Conservation (phyloP, 495 filamentous ascomycete species). For the Talaromyces ruber region DNA sequence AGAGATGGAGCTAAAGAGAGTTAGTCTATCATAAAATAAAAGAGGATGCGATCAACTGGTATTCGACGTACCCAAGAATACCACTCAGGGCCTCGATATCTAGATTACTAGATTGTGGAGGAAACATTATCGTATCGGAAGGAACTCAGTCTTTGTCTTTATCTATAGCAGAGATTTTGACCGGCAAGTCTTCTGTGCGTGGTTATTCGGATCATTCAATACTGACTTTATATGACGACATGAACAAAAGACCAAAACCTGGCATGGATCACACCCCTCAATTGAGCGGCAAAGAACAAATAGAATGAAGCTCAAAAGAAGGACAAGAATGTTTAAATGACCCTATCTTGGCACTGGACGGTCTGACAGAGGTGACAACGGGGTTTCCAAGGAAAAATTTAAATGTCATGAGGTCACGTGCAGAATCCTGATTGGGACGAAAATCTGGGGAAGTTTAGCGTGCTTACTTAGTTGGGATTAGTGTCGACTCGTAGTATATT, state of each 20-base stretch:
- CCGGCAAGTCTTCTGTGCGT: neutral
- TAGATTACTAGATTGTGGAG: slow-evolving; percentile 56
- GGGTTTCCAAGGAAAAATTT: neutral
- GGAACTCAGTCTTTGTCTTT: neutral
- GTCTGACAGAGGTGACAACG: neutral
- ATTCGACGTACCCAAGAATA: slow-evolving; percentile 64
- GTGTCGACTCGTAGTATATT: neutral
- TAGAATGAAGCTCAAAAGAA: neutral
- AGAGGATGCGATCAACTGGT: neutral
- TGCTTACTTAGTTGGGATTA: neutral
- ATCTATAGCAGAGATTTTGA: neutral
- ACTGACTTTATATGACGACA: neutral
- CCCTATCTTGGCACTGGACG: neutral
- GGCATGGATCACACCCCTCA: neutral
- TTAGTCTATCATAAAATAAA: slow-evolving; percentile 8
- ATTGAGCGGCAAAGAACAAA: neutral
- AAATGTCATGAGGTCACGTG: slow-evolving; percentile 3
- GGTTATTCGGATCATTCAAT: neutral
- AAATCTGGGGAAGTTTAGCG: slow-evolving; percentile 1
- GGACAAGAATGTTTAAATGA: neutral
- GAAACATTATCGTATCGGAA: slow-evolving; percentile 48
- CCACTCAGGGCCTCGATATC: slow-evolving; percentile 84
- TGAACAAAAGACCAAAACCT: neutral
- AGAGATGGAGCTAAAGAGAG: slow-evolving; percentile 65
- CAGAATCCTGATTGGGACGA: neutral